These are phyloP conservation scores for Dichotomocladium elegans DNA, from an alignment of 371 early-diverging fungal species.

Conservation along the genomic window DNA sequence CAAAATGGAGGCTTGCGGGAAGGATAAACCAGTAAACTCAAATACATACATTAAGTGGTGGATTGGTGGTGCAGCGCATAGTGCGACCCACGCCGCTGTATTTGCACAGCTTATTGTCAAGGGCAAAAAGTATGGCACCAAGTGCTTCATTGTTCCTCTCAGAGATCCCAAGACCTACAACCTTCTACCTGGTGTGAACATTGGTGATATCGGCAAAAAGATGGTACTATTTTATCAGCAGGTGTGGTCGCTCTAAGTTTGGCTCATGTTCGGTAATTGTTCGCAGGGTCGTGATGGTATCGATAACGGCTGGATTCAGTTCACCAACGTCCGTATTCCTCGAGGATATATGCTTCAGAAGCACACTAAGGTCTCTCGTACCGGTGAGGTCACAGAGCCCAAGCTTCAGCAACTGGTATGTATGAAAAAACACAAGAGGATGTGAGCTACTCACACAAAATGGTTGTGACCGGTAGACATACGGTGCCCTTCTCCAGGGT, in stretches of 20 bases:
- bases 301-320: constrained; percentile 85
- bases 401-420: constrained; percentile 45
- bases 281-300: constrained; percentile 68
- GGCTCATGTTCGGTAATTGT: background rate
- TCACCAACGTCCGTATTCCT: constrained; percentile 78
- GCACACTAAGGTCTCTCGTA: constrained; percentile 86
- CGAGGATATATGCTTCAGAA: constrained; percentile 86
- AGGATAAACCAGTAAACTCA: too few relatives aligned
- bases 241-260: background rate
- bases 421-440: background rate
- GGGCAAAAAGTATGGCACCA: constrained; percentile 75
- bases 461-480: constrained; percentile 58
- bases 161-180: constrained; percentile 58
- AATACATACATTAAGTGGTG: constrained; percentile 72
- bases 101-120: constrained; percentile 79
- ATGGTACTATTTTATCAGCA: constrained; percentile 37
- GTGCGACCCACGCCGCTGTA: constrained; percentile 80
- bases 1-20: too few relatives aligned
- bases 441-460: background rate
- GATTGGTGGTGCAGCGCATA: constrained; percentile 93
- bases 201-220: constrained; percentile 73
- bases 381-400: constrained; percentile 70
- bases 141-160: constrained; percentile 76
- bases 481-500: constrained; percentile 85
- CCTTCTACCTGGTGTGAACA: constrained; percentile 58